A percentile compares a stretch with the other conserved stretches of the same genome.
Conservation (phyloP, 2,329 filamentous ascomycete species). For the Apiospora saccharicola region DNA sequence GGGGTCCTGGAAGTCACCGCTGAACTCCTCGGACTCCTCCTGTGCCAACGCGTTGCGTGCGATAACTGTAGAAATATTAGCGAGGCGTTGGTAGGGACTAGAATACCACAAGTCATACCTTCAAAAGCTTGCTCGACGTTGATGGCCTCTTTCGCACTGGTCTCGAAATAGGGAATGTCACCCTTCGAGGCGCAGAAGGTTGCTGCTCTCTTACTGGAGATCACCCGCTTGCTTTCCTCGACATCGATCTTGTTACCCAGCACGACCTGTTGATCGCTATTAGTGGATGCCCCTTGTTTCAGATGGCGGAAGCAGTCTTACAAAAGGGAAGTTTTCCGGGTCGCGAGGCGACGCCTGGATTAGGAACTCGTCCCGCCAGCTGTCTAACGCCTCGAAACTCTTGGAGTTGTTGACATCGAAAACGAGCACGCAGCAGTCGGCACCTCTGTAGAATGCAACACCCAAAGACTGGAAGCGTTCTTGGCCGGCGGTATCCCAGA, state of each 20-base stretch:
- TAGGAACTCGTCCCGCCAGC: slow-evolving; percentile 97
- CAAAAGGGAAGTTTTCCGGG: slow-evolving; percentile 97
- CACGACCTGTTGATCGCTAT: slow-evolving; percentile 69
- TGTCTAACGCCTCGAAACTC: slow-evolving; percentile 97
- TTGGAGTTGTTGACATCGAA: slow-evolving; percentile 99
- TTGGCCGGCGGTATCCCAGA: slow-evolving; percentile 98
- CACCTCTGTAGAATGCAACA: slow-evolving; percentile 96
- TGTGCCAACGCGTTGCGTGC: slow-evolving; percentile 94
- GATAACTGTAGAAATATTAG: slow-evolving; percentile 71
- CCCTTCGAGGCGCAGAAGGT: slow-evolving; percentile 98
- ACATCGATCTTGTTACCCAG: slow-evolving; percentile 99
- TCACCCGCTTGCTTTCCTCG: slow-evolving; percentile 96
- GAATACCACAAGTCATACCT: slow-evolving; percentile 51
- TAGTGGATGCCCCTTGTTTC: background rate
- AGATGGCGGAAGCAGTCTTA: slow-evolving; percentile 53
- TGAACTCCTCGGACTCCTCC: slow-evolving; percentile 98
- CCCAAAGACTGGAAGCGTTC: slow-evolving; percentile 97
- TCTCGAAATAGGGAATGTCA: slow-evolving; percentile 98
- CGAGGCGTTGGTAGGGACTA: slow-evolving; percentile 13
- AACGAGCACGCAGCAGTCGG: slow-evolving; percentile 96
- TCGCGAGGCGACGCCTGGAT: slow-evolving; percentile 97
- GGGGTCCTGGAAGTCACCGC: slow-evolving; percentile 94
- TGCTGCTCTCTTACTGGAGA: slow-evolving; percentile 94
- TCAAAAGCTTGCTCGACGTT: slow-evolving; percentile 89
- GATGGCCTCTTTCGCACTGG: slow-evolving; percentile 97